Conservation (phyloP, 169 alveolate species). For the Eimeria tenella region DNA sequence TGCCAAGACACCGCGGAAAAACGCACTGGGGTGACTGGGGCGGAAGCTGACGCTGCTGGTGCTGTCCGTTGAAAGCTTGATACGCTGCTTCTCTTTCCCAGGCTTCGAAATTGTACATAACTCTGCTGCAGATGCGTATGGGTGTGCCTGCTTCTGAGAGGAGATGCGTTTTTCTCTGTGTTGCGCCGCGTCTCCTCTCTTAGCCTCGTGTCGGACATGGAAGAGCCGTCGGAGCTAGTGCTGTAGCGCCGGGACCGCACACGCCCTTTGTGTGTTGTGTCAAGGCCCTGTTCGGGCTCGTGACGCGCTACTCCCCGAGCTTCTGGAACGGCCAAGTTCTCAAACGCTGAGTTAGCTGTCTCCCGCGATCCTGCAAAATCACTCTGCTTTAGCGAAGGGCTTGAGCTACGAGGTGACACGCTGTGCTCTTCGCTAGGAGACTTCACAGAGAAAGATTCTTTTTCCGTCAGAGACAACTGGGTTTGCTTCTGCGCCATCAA, state of each 20-base stretch:
- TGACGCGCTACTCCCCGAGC: not conserved
- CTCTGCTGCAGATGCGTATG: constrained; percentile 27
- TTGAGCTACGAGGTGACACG: constrained; percentile 18
- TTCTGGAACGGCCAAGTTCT: not conserved
- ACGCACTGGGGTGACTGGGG: constrained; percentile 49
- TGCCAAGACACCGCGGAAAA: not conserved
- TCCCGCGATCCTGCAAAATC: not conserved
- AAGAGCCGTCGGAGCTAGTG: constrained; percentile 5
- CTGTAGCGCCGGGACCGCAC: constrained; percentile 9
- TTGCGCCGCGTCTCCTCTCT: constrained; percentile 73
- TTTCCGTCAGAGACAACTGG: not conserved
- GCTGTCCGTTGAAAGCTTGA: not conserved
- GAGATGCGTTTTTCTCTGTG: constrained; percentile 53
- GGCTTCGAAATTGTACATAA: not conserved
- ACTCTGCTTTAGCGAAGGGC: constrained; percentile 24
- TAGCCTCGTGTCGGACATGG: constrained; percentile 35
- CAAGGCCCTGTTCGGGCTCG: constrained; percentile 35
- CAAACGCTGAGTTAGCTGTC: not conserved
- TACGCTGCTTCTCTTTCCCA: constrained; percentile 50
- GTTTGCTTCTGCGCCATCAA: constrained; percentile 30
- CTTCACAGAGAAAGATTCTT: not conserved
- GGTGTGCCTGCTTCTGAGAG: constrained; percentile 39
- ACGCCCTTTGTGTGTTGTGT: constrained; percentile 26
- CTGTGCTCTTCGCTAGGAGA: constrained; percentile 20
- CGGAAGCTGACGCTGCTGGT: constrained; percentile 15